A percentile compares a stretch with the other conserved stretches of the same genome.
Conservation (phyloP, 23 red algal genomes). For the Gracilaria caudata region DNA sequence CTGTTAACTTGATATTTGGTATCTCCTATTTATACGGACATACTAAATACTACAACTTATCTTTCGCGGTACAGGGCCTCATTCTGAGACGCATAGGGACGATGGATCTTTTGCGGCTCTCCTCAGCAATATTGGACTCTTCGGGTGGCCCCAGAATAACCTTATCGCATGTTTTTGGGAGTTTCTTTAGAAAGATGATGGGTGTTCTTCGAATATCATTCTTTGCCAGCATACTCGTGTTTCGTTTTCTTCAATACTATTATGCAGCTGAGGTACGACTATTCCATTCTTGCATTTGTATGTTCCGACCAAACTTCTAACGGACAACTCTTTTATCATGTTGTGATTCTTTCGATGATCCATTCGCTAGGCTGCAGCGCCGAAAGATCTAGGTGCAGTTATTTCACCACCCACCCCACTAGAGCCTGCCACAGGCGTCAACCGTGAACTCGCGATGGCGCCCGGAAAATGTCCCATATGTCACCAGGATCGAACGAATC, state of each 20-base stretch:
- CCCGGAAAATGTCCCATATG: constrained; percentile 63
- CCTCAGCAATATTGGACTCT: background rate
- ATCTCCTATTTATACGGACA: constrained; percentile 61
- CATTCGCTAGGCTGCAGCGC: constrained; percentile 22
- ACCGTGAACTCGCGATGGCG: constrained; percentile 23
- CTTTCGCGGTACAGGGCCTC: constrained; percentile 41
- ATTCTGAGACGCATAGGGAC: constrained; percentile 31
- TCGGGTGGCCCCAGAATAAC: background rate
- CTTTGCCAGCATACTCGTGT: constrained; percentile 61
- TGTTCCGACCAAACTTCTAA: background rate
- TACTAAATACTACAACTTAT: constrained; percentile 41
- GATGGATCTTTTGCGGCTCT: constrained; percentile 17
- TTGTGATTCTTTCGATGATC: background rate
- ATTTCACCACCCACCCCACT: constrained; percentile 54
- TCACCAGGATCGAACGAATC: constrained; percentile 33
- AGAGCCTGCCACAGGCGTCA: constrained; percentile 42
- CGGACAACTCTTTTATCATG: background rate
- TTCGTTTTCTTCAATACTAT: constrained; percentile 75
- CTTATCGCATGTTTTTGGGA: background rate
- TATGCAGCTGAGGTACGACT: constrained; percentile 63
- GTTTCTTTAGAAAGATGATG: background rate
- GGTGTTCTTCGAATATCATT: constrained; percentile 35
- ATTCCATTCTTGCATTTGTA: background rate
- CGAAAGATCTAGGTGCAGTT: constrained; percentile 37
- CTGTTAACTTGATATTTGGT: constrained; percentile 28